Percentiles rank a stretch among this genome's conserved stretches.
Evolutionary conservation across 306 rosid genomes (phyloP).

Genomic region (Rubus parviflorus): DNA sequence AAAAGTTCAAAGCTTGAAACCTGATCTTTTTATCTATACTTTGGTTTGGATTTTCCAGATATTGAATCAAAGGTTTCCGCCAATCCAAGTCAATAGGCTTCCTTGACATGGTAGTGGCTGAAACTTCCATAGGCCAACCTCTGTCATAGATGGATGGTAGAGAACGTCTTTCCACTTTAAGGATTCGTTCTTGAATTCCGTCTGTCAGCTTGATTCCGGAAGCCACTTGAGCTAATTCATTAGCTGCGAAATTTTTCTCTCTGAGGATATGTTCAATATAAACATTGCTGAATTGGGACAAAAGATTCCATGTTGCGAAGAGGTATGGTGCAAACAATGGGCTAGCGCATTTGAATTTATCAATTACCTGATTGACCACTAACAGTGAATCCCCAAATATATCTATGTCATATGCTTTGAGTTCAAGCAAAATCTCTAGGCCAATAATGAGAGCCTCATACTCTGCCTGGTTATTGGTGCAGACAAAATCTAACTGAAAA

Average conservation of each 20-base stretch:
- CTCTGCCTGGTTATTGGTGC: too few species aligned
- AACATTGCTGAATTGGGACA: too few species aligned
- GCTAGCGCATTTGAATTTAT: not conserved
- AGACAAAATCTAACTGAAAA: too few species aligned
- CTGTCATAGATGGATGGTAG: not conserved
- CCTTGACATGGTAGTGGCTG: not conserved
- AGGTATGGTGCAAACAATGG: not conserved
- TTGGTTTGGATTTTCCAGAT: too few species aligned
- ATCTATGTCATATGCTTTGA: too few species aligned
- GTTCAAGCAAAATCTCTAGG: too few species aligned
- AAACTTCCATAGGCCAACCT: not conserved
- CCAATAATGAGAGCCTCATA: too few species aligned
- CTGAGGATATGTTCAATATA: not conserved
- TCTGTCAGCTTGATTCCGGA: not conserved
- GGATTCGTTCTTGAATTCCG: not conserved
- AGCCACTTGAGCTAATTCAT: not conserved
- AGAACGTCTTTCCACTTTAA: not conserved
- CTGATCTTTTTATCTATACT: too few species aligned
- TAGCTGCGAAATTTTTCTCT: not conserved
- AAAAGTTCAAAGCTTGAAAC: not conserved
- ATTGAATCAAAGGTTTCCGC: not conserved
- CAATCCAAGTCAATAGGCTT: not conserved
- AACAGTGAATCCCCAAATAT: not conserved
- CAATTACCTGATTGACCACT: not conserved
- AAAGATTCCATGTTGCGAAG: not conserved